phyloP scores from a whole-genome alignment of 2,329 filamentous ascomycete species.

The Venturiaceae sp. region DNA sequence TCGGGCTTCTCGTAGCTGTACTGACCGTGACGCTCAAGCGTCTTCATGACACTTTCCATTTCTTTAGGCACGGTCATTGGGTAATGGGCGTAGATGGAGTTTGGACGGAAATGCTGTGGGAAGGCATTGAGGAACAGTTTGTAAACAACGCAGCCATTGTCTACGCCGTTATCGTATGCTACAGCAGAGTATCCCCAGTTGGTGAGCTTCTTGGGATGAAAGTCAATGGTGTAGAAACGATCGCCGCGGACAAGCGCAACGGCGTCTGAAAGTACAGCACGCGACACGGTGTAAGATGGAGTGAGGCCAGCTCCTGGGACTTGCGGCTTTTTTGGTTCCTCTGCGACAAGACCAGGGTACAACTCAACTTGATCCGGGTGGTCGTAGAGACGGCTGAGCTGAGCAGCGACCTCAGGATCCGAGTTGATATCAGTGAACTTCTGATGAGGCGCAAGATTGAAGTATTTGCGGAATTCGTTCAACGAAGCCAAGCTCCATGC shows the following conservation, averaged over 20 bases:
- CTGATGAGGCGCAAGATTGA: constrained; percentile 64
- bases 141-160: constrained; percentile 78
- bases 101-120: constrained; percentile 65
- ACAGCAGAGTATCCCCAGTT: constrained; percentile 77
- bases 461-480: constrained; percentile 80
- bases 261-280: constrained; percentile 68
- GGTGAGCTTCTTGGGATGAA: constrained; percentile 58
- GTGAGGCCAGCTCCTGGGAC: constrained; percentile 60
- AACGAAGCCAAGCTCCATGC: constrained; percentile 69
- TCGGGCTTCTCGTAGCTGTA: constrained; percentile 61
- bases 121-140: constrained; percentile 74
- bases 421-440: constrained; percentile 79
- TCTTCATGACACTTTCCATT: constrained; percentile 60
- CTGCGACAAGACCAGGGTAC: constrained; percentile 68
- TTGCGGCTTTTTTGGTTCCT: constrained; percentile 65
- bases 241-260: constrained; percentile 72
- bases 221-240: constrained; percentile 70
- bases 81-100: constrained; percentile 76
- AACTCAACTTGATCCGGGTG: constrained; percentile 73
- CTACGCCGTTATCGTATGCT: constrained; percentile 60
- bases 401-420: constrained; percentile 58
- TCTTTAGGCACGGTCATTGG: constrained; percentile 62
- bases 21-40: constrained; percentile 54
- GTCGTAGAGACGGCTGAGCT: constrained; percentile 52
- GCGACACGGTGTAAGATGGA: constrained; percentile 66